phyloP scores from a whole-genome alignment of 1,284 basidiomycete species.

The Hemileia vastatrix region DNA sequence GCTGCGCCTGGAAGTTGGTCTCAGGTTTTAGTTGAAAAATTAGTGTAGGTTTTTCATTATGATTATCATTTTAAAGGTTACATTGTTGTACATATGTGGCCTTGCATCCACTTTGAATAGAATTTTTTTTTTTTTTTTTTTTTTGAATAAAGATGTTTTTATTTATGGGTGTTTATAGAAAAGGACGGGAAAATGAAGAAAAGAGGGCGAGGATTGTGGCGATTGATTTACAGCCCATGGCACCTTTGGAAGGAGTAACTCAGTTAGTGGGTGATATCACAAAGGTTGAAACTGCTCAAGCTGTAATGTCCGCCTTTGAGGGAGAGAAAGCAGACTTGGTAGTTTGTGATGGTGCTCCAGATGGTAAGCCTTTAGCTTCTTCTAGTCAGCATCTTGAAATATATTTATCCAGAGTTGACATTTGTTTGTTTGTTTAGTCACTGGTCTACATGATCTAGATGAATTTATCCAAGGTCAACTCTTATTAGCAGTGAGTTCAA shows the following conservation, averaged over 20 bases:
- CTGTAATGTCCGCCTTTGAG: constrained; percentile 49
- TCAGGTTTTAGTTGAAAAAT: constrained; percentile 43
- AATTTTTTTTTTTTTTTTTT: too few species aligned
- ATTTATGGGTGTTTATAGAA: too few species aligned
- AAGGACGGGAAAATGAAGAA: constrained; percentile 23
- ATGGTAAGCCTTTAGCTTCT: constrained; percentile 42
- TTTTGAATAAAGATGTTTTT: constrained; percentile 18
- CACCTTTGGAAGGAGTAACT: constrained; percentile 50
- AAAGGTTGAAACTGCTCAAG: constrained; percentile 48
- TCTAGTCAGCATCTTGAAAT: neutral
- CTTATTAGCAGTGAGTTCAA: constrained; percentile 47
- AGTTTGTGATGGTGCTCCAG: constrained; percentile 55
- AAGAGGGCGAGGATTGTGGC: constrained; percentile 48
- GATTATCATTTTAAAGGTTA: too few species aligned
- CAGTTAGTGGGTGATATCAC: constrained; percentile 54
- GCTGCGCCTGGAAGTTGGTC: constrained; percentile 51
- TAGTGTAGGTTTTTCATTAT: constrained; percentile 38
- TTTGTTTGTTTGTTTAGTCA: constrained; percentile 44
- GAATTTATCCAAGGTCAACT: constrained; percentile 54
- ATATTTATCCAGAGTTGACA: neutral
- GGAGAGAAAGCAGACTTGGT: constrained; percentile 51
- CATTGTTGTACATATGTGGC: too few species aligned
- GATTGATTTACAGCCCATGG: constrained; percentile 54
- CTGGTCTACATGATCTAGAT: constrained; percentile 53
- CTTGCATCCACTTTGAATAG: too few species aligned